A percentile compares a stretch with the other conserved stretches of the same genome.
Conservation (phyloP, 345 rosid species). For the Syzygium jambos region DNA sequence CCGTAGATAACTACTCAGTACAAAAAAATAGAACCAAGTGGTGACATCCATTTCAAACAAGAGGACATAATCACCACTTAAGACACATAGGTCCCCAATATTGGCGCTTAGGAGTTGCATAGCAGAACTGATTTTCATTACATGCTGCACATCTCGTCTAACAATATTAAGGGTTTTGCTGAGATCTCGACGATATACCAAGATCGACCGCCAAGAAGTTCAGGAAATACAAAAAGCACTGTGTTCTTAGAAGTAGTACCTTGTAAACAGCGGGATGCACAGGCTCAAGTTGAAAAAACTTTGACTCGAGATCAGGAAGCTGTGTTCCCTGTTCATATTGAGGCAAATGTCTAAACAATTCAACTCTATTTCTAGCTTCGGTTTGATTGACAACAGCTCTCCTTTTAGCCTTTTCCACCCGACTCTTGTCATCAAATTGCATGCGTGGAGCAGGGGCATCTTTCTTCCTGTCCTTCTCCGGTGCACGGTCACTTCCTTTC, state of each 20-base stretch:
- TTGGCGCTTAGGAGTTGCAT: not conserved
- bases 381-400: conserved; percentile 81
- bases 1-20: not conserved
- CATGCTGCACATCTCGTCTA: not conserved
- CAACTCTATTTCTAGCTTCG: conserved; percentile 86
- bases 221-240: not conserved
- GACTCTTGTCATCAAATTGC: conserved; percentile 86
- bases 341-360: conserved; percentile 94
- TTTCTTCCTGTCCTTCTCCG: conserved; percentile 85
- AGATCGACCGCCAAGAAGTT: not conserved
- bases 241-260: conserved; percentile 29
- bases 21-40: not conserved
- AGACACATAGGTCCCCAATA: not conserved
- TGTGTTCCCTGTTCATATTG: conserved; percentile 91
- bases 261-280: conserved; percentile 88
- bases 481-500: conserved; percentile 53
- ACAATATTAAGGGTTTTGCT: not conserved
- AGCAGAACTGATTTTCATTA: not conserved
- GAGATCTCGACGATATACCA: not conserved
- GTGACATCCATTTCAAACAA: not conserved
- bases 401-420: conserved; percentile 90
- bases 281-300: conserved; percentile 79
- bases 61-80: not conserved
- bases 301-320: conserved; percentile 76
- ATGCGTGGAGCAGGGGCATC: conserved; percentile 92